Percentiles rank a stretch among this genome's conserved stretches.
These are phyloP conservation scores for Cyberlindnera sargentensis DNA, from an alignment of 805 yeast genomes.

Conservation along the genomic window DNA sequence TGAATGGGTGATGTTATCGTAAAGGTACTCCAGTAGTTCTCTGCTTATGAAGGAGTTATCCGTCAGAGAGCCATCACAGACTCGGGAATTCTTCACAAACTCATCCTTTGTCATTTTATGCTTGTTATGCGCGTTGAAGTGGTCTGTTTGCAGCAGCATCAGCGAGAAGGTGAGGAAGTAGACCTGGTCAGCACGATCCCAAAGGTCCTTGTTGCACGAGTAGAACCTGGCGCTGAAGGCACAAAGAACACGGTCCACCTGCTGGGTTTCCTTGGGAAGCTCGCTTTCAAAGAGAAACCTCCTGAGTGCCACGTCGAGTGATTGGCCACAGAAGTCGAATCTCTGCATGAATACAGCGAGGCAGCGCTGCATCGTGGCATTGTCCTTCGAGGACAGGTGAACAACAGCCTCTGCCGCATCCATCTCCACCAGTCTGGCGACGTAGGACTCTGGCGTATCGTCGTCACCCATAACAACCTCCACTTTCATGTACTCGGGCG, in stretches of 20 bases:
- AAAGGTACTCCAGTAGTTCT: conserved; percentile 48
- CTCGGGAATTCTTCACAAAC: conserved; percentile 42
- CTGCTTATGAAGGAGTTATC: conserved; percentile 26
- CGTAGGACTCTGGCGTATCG: conserved; percentile 25
- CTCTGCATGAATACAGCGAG: conserved; percentile 24
- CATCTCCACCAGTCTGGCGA: conserved; percentile 20
- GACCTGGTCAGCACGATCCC: conserved; percentile 43
- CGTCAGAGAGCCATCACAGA: conserved; percentile 21
- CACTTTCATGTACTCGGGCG: conserved; percentile 4
- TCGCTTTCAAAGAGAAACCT: conserved; percentile 50
- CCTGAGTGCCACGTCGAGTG: conserved; percentile 61
- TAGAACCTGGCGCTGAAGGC: conserved; percentile 49
- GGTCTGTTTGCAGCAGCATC: conserved; percentile 69
- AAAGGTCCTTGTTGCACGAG: conserved; percentile 15
- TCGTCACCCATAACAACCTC: conserved; percentile 14
- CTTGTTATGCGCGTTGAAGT: conserved; percentile 59
- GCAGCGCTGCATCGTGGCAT: conserved; percentile 23
- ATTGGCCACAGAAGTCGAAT: conserved; percentile 46
- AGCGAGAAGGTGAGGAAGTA: conserved; percentile 59
- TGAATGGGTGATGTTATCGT: conserved; percentile 56
- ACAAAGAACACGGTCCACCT: conserved; percentile 61
- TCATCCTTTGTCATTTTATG: conserved; percentile 61
- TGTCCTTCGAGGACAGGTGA: conserved; percentile 24
- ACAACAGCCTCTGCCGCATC: conserved; percentile 27
- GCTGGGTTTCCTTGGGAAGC: conserved; percentile 68